Evolutionary conservation across 2,329 filamentous ascomycete species (phyloP), one percentile per base, ranked within the genome.

Genomic region (Diplodia seriata): DNA sequence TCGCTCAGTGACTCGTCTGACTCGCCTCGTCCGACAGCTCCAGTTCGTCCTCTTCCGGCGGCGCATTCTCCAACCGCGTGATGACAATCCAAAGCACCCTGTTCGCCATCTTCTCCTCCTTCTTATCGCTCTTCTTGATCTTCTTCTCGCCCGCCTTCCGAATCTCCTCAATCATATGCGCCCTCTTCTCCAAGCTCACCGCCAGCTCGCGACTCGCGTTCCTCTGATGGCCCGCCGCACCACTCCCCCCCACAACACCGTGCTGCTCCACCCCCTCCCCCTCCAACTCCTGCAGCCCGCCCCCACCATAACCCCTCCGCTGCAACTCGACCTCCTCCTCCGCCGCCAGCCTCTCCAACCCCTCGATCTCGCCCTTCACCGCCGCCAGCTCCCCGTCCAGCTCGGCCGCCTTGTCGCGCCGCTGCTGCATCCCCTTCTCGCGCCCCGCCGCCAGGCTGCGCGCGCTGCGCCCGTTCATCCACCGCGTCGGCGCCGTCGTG

Each of bases 61-160:
- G 26, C 31, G n/a, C 55, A 8, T 29, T n/a, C n/a, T 59, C 64
- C 29, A 15, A 20, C 5, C 40, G 36, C 3, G 64, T 67, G 31
- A 67, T 67, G 6, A 67, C 54, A 8, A 67, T 43, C 64, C 64
- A 59, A 4, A 67, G 54, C 9, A 67, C 50, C 31, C 64, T 51
- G 43, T 67, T 67, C 14, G 54, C 64, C 38, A 67, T 49, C 29
- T 14, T 49, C 54, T 67, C 64, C 43, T 67, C 64, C 54, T 67
- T 67, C 53, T 53, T 67, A 4, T 67, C 64, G 5, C 36, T 50
- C 53, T 67, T 67, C 54, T 53, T 59, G 3, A 67, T 67, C 54
- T 67, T 67, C 53, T 51, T 51, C 64, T 67, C 64, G 6, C 64
- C 64, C 7, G 64, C 64, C 43, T 51, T 56, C 23, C 38, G 49